These are phyloP conservation scores for Leucogyrophana mollusca DNA, from an alignment of 768 basidiomycete genomes.

Conservation along the genomic window DNA sequence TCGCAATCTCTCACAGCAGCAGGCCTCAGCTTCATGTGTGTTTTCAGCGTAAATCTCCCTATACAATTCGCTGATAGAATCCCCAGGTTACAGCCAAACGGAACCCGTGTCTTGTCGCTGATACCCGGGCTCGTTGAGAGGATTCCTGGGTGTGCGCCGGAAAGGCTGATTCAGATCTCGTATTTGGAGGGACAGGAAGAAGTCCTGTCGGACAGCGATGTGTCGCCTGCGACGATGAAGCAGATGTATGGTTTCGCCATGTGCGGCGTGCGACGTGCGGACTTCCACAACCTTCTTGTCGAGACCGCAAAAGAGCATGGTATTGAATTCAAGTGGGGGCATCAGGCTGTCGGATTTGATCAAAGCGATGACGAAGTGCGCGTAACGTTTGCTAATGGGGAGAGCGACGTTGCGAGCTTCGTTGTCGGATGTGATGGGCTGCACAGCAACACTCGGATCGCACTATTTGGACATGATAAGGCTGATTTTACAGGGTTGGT, in stretches of 20 bases:
- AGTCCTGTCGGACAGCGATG: conserved; percentile 24
- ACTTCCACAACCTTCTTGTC: conserved; percentile 30
- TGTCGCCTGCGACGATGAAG: conserved; percentile 16
- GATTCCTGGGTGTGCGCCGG: conserved; percentile 18
- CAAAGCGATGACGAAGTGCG: conserved; percentile 27
- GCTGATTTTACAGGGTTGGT: conserved; percentile 38
- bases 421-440: conserved; percentile 46
- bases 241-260: conserved; percentile 22
- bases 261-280: conserved; percentile 29
- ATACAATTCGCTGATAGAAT: not conserved
- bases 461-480: conserved; percentile 36
- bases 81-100: conserved; percentile 27
- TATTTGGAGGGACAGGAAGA: conserved; percentile 22
- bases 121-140: conserved; percentile 26
- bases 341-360: conserved; percentile 29
- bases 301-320: conserved; percentile 30
- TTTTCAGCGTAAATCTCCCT: not conserved
- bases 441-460: conserved; percentile 37
- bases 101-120: conserved; percentile 23
- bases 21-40: conserved; percentile 35
- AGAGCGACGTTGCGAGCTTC: conserved; percentile 33
- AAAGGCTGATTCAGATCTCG: conserved; percentile 13
- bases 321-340: conserved; percentile 33
- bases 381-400: conserved; percentile 36
- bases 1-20: conserved; percentile 13